phyloP scores from a whole-genome alignment of 768 basidiomycete genomes.

The Tulasnella sp. region DNA sequence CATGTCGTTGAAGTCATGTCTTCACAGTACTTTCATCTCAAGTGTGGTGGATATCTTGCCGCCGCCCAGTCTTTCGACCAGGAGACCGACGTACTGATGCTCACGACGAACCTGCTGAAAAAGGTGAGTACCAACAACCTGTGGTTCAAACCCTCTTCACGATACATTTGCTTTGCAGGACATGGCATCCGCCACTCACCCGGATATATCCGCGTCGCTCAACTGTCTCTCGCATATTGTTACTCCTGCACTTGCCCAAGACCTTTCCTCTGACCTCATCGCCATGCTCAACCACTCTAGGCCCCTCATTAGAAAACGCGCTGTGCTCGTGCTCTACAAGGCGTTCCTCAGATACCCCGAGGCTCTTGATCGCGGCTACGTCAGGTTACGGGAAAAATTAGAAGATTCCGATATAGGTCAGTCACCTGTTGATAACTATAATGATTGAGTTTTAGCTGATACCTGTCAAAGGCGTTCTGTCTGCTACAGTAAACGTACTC shows the following conservation, averaged over 20 bases:
- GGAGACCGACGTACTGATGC: constrained; percentile 93
- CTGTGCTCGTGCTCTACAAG: constrained; percentile 72
- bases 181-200: constrained; percentile 51
- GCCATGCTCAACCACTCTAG: constrained; percentile 84
- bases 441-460: background rate
- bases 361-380: constrained; percentile 48
- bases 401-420: constrained; percentile 65
- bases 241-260: constrained; percentile 79
- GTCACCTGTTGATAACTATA: constrained; percentile 16
- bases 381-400: constrained; percentile 63
- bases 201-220: constrained; percentile 62
- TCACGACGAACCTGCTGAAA: constrained; percentile 90
- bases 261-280: constrained; percentile 73
- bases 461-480: constrained; percentile 59
- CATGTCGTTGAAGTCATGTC: constrained; percentile 98
- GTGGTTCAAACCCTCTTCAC: background rate
- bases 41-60: constrained; percentile 90
- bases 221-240: constrained; percentile 77
- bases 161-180: constrained; percentile 41
- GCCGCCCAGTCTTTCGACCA: constrained; percentile 82
- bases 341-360: constrained; percentile 75
- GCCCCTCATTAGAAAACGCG: constrained; percentile 78
- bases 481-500: constrained; percentile 84
- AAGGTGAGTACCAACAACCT: constrained; percentile 39
- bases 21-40: constrained; percentile 78